phyloP scores from a whole-genome alignment of 352 stramenopile species.

The Phytophthora tentaculata region DNA sequence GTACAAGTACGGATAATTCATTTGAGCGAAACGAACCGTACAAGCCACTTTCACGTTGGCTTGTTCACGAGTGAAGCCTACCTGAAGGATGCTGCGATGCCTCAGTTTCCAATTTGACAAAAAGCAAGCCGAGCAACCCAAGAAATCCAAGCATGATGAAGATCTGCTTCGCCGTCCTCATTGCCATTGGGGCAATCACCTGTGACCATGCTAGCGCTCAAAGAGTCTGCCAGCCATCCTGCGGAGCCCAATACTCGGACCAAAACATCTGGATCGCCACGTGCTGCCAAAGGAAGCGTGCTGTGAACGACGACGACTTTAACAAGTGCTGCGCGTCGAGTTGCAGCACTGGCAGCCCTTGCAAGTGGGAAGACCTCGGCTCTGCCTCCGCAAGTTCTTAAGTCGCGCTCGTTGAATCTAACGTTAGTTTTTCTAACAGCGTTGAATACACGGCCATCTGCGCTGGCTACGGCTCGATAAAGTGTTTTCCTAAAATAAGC shows the following conservation, averaged over 20 bases:
- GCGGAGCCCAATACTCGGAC: background rate
- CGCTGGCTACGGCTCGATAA: too few relatives aligned
- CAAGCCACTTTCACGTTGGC: background rate
- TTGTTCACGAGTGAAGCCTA: background rate
- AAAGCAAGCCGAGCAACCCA: background rate
- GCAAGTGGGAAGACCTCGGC: constrained; percentile 3
- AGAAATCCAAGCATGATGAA: background rate
- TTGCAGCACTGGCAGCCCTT: background rate
- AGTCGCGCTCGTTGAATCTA: background rate
- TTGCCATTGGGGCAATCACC: background rate
- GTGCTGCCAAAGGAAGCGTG: background rate
- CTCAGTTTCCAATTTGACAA: background rate
- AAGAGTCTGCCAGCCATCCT: constrained; percentile 1
- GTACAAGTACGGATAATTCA: background rate
- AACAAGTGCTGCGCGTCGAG: constrained; percentile 5
- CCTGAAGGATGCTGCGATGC: background rate
- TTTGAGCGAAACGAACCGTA: background rate
- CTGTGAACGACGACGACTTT: background rate
- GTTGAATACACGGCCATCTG: background rate
- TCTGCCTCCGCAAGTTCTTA: background rate
- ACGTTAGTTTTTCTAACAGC: background rate
- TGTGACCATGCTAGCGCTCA: background rate
- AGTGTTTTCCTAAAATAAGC: too few relatives aligned
- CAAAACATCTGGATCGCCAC: constrained; percentile 1
- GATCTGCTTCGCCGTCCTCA: background rate